Conservation (phyloP, 208 protist species). For the Leishmania lainsoni region DNA sequence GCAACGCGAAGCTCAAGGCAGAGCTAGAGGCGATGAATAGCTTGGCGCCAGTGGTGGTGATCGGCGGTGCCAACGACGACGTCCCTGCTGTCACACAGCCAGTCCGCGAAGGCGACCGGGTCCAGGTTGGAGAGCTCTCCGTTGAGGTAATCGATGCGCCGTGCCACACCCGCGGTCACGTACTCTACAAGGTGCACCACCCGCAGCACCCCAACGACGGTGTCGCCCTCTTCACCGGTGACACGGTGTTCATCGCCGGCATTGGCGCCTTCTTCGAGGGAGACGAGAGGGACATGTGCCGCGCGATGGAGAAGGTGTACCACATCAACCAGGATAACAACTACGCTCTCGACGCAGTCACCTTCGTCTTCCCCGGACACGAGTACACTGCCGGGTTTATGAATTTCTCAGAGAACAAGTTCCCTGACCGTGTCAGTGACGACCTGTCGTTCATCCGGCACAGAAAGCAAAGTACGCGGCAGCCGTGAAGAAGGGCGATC, state of each 20-base stretch:
- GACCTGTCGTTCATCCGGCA: slow-evolving; percentile 56
- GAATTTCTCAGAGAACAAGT: slow-evolving; percentile 51
- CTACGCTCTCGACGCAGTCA: slow-evolving; percentile 45
- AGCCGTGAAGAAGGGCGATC: slow-evolving; percentile 43
- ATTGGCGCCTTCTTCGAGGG: slow-evolving; percentile 95
- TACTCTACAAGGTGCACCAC: slow-evolving; percentile 61
- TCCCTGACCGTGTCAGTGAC: slow-evolving; percentile 17
- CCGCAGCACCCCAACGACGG: slow-evolving; percentile 44
- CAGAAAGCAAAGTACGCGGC: slow-evolving; percentile 53
- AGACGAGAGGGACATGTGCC: slow-evolving; percentile 71
- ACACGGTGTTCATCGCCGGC: slow-evolving; percentile 94
- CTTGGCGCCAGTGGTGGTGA: slow-evolving; percentile 37
- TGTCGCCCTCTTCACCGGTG: slow-evolving; percentile 92
- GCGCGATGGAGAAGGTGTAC: slow-evolving; percentile 68
- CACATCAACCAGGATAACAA: slow-evolving; percentile 41
- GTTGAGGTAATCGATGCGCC: slow-evolving; percentile 83
- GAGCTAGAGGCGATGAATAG: slow-evolving; percentile 25
- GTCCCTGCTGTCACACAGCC: slow-evolving; percentile 68
- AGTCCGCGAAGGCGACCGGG: slow-evolving; percentile 62
- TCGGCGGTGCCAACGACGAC: slow-evolving; percentile 77
- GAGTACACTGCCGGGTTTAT: slow-evolving; percentile 91
- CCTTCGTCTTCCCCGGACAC: slow-evolving; percentile 86
- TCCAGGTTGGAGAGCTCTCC: slow-evolving; percentile 60
- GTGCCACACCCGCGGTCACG: slow-evolving; percentile 90
- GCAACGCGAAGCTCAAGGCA: slow-evolving; percentile 68